Base-by-base conservation (phyloP, 2,329 filamentous ascomycete species). In the Cyphellophora attinorum region DNA sequence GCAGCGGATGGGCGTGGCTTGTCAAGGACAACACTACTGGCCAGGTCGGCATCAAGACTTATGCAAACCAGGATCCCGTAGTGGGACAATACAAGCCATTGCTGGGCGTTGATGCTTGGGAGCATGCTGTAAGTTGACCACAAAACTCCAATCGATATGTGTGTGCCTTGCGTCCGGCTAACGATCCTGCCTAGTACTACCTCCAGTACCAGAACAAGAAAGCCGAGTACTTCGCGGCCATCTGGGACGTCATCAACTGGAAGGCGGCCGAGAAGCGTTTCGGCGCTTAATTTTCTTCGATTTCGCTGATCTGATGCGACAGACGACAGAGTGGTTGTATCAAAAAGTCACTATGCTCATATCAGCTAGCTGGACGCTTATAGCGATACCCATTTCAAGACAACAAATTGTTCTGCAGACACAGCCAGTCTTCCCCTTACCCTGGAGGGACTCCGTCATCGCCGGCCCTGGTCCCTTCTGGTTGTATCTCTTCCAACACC, bases 171-270 rank as follows among this genome's bases (percentile, higher is more conserved):
- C 11, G 4, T 8, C 16, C 5, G 16, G 25, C 39, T 41, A 21
- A 36, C 18, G 11, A 5, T 13, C 17, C 25, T 6, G n/a, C n/a
- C 16, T 39, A 33, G 39, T 48, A 41, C 45, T 75, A 72, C 66
- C 72, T 94, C 43, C 85, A 94, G 68, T 94, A 94, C 67, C 75
- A 94, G 76, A 94, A 94, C 72, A 80, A 85, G 62, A 94, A 94
- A 77, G 86, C 81, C 38, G 86, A 94, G 68, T 94, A 94, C 72
- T 94, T 94, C 64, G 74, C 74, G 52, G 85, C 85, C 39, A 81
- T 94, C 58, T 94, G 88, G 88, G 84, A 93, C 50, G 86, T 94
- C 32, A 69, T 94, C 61, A 94, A 94, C 77, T 95, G 88, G 88
- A 85, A 86, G 74, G 76, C 81, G 19, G 88, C 85, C 29, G 79